phyloP scores from a whole-genome alignment of 1,284 basidiomycete genomes.

The Abortiporus biennis region DNA sequence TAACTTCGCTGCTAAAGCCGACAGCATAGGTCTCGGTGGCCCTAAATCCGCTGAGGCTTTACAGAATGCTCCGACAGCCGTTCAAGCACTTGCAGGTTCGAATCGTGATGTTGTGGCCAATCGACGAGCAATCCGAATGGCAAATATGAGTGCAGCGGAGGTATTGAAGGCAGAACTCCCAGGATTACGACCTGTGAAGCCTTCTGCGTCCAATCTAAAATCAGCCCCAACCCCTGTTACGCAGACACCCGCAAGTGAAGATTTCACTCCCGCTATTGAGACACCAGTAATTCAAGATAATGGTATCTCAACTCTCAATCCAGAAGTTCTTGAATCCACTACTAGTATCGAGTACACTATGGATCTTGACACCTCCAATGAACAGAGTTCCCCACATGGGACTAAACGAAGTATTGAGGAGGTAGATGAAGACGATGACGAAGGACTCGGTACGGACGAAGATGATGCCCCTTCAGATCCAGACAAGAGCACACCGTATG shows the following conservation, averaged over 20 bases:
- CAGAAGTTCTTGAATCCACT: constrained; percentile 2
- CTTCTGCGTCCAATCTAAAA: constrained; percentile 27
- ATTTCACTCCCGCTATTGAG: constrained; percentile 17
- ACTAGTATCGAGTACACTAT: constrained; percentile 13
- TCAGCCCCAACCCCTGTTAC: constrained; percentile 17
- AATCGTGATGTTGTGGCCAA: constrained; percentile 88
- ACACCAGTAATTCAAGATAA: constrained; percentile 18
- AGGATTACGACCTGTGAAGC: constrained; percentile 57
- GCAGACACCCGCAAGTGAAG: constrained; percentile 10
- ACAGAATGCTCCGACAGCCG: constrained; percentile 49
- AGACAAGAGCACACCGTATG: constrained; percentile 22
- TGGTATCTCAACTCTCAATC: constrained; percentile 3
- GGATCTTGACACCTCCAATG: constrained; percentile 16
- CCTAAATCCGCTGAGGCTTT: constrained; percentile 49
- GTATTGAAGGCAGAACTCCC: constrained; percentile 88
- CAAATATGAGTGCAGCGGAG: constrained; percentile 94
- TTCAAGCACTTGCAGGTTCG: constrained; percentile 67
- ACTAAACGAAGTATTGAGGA: constrained; percentile 69
- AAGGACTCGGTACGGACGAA: constrained; percentile 27
- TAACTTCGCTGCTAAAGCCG: constrained; percentile 67
- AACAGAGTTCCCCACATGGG: constrained; percentile 29
- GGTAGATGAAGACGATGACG: constrained; percentile 33
- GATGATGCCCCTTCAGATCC: constrained; percentile 35
- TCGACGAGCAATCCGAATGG: constrained; percentile 85
- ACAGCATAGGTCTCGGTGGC: constrained; percentile 68